Percentiles rank a stretch among this genome's conserved stretches.
Conservation (phyloP, 73 alveolate genomes). For the Stentor coeruleus region DNA sequence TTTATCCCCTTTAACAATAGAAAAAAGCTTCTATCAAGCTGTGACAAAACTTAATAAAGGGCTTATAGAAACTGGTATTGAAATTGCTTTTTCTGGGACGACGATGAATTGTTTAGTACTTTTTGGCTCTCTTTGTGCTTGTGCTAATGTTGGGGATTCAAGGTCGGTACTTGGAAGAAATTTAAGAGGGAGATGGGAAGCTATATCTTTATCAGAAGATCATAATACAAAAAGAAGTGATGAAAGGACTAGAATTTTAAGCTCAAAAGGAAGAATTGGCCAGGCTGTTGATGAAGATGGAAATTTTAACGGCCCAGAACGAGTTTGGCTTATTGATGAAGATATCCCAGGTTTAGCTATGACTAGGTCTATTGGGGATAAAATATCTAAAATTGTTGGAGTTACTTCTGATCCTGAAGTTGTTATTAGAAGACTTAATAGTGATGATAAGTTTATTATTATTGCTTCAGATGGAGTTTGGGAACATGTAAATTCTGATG, state of each 20-base stretch:
- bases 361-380: constrained; percentile 97
- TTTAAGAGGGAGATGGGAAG: constrained; percentile 13
- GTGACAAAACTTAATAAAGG: constrained; percentile 1
- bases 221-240: constrained; percentile 74
- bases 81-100: constrained; percentile 51
- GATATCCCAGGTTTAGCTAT: constrained; percentile 94
- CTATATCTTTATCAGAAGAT: constrained; percentile 50
- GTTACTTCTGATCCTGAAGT: constrained; percentile 82
- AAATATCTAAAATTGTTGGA: constrained; percentile 83
- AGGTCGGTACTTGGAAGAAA: constrained; percentile 77
- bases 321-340: constrained; percentile 75
- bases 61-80: constrained; percentile 8
- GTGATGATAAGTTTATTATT: constrained; percentile 55
- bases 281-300: constrained; percentile 44
- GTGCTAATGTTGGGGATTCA: constrained; percentile 61
- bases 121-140: constrained; percentile 49
- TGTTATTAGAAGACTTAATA: constrained; percentile 34
- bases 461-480: constrained; percentile 85
- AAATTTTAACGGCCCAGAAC: constrained; percentile 66
- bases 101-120: constrained; percentile 36
- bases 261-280: constrained; percentile 59
- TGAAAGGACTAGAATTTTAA: constrained; percentile 67
- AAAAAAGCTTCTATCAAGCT: constrained; percentile 4
- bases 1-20: neutral
- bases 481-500: constrained; percentile 50